These are phyloP conservation scores for Penicillium sumatraense DNA, from an alignment of 2,329 filamentous ascomycete genomes.

Conservation along the genomic window DNA sequence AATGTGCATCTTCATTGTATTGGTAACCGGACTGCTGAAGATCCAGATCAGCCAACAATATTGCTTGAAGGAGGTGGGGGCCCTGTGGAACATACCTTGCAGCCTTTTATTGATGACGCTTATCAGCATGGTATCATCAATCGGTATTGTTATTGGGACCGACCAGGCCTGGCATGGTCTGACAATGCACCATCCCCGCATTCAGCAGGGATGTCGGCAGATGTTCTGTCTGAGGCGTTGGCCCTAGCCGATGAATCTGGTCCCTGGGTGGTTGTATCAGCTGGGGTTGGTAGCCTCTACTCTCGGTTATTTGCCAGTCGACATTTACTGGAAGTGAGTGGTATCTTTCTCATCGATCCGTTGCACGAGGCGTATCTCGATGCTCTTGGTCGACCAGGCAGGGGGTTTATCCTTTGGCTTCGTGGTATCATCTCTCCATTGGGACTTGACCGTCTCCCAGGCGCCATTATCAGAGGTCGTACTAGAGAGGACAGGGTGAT, in stretches of 20 bases:
- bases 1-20: constrained; percentile 83
- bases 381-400: constrained; percentile 66
- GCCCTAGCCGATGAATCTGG: constrained; percentile 79
- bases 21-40: constrained; percentile 67
- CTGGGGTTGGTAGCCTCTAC: constrained; percentile 86
- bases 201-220: constrained; percentile 89
- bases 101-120: constrained; percentile 76
- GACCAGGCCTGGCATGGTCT: constrained; percentile 84
- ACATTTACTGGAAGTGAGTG: constrained; percentile 73
- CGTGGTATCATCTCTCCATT: constrained; percentile 85
- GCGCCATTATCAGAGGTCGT: constrained; percentile 80
- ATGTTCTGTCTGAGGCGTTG: constrained; percentile 85
- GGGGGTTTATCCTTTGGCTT: constrained; percentile 85
- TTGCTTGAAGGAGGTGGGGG: constrained; percentile 83
- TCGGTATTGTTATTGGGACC: constrained; percentile 94
- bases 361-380: constrained; percentile 83
- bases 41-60: constrained; percentile 71
- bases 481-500: constrained; percentile 82
- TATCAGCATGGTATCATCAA: constrained; percentile 79
- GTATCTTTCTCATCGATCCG: constrained; percentile 83
- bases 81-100: constrained; percentile 77
- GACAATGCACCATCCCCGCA: constrained; percentile 94
- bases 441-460: constrained; percentile 78
- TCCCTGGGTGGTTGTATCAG: constrained; percentile 85
- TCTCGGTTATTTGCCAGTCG: constrained; percentile 88